Conservation (phyloP, 2,329 filamentous ascomycete species). For the Hypoxylon sp. region DNA sequence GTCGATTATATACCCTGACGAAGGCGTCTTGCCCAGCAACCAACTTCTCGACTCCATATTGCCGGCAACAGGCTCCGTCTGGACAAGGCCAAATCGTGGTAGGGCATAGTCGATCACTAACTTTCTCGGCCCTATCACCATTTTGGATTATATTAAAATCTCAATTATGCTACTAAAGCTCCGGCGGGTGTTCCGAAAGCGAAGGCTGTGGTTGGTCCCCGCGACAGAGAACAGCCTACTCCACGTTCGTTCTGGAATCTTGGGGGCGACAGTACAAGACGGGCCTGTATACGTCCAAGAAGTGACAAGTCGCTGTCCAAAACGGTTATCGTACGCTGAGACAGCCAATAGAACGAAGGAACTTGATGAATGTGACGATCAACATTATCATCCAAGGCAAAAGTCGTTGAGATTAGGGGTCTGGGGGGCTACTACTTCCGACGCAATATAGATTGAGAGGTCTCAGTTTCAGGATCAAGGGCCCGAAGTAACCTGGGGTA, state of each 20-base stretch:
- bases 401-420: slow-evolving; percentile 19
- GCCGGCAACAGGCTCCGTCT: slow-evolving; percentile 37
- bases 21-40: slow-evolving; percentile 17
- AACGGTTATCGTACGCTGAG: slow-evolving; percentile 20
- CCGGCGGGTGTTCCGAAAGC: slow-evolving; percentile 37
- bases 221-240: slow-evolving; percentile 15
- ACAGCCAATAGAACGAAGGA: slow-evolving; percentile 24
- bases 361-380: slow-evolving; percentile 23
- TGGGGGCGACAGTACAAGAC: slow-evolving; percentile 30
- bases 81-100: slow-evolving; percentile 42
- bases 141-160: slow-evolving; percentile 45
- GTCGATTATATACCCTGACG: slow-evolving; percentile 44
- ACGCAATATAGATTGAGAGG: slow-evolving; percentile 39
- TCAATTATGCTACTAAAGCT: slow-evolving; percentile 36
- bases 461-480: slow-evolving; percentile 41
- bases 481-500: slow-evolving; percentile 43
- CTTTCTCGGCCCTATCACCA: slow-evolving; percentile 37
- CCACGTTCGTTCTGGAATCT: slow-evolving; percentile 29
- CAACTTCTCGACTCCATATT: slow-evolving; percentile 35
- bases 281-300: slow-evolving; percentile 18
- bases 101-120: slow-evolving; percentile 37
- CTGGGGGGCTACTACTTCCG: slow-evolving; percentile 35
- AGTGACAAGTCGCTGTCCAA: slow-evolving; percentile 28
- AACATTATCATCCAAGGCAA: slow-evolving; percentile 35
- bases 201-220: slow-evolving; percentile 32